Base-by-base conservation (phyloP, 2,329 filamentous ascomycete species). In the Ciborinia camelliae region DNA sequence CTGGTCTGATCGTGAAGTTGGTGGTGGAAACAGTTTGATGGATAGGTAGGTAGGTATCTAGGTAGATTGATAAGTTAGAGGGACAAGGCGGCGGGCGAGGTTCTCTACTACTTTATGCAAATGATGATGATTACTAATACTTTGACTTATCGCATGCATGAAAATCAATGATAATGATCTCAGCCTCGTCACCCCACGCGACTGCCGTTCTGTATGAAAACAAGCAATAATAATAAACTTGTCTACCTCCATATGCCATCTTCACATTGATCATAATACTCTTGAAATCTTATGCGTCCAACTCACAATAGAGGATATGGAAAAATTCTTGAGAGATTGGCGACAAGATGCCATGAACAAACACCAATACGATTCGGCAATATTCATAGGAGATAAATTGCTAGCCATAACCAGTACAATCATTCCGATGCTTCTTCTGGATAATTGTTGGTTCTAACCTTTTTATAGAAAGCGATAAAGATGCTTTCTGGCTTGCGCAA, bases 401-500 rank as follows among this genome's bases (percentile, higher is more conserved):
- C 84, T 98, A 65, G 95, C 95, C 65, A 82, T 99, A 74, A 98
- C 94, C 45, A 91, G 94, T 97, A 78, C 70, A 86, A 39, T 32
- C 28, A 9, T 41, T 32, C 54, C 10, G 14, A 43, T 26, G 41
- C 18, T 32, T 41, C n/a, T 52, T 60, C 37, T 55, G 18, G 39
- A 30, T 52, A n/a, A 26, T 47, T 43, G 50, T 43, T 57, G 52
- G 62, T 64, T 59, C 63, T 68, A 37, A 71, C 62, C 15, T 12
- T 20, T 39, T n/a, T 28, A 20, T 70, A 97, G 95, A 93, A 74
- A 90, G 94, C 76, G 92, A 97, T 73, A 89, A 91, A 69, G 95
- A 99, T 76, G 94, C 93, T 48, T 97, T 97, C 75, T 97, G 92
- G 90, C 88, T 99, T 51, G 95, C 95, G n/a, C 94, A 98, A 78